phyloP scores from a whole-genome alignment of 306 rosid species.

The Trichosanthes truncata region DNA sequence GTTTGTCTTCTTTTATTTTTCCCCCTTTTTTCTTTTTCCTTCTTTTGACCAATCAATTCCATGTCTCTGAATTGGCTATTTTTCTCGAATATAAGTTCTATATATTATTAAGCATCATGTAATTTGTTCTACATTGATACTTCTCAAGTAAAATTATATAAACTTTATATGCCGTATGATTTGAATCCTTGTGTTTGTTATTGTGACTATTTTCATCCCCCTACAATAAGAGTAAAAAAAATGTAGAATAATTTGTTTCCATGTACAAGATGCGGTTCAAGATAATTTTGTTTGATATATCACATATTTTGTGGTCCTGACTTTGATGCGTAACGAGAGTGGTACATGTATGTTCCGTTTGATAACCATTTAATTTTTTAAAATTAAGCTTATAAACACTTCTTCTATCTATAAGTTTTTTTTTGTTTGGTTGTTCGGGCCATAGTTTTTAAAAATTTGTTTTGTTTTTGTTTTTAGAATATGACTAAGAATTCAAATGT shows the following conservation, averaged over 20 bases:
- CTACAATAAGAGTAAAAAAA: too few species aligned
- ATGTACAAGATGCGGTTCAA: not conserved
- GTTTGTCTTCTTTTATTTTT: not conserved
- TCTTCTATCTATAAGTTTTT: too few species aligned
- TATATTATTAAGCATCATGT: not conserved
- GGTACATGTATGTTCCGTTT: not conserved
- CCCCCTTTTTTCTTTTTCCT: not conserved
- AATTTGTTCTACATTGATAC: not conserved
- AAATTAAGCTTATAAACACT: too few species aligned
- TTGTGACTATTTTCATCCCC: not conserved
- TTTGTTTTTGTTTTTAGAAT: too few species aligned
- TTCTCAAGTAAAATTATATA: not conserved
- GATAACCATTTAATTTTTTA: too few species aligned
- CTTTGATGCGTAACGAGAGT: not conserved
- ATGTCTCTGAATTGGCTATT: conserved; percentile 50
- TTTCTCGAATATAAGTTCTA: conserved; percentile 26
- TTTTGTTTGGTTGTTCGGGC: too few species aligned
- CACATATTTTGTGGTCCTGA: not conserved
- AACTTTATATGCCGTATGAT: not conserved
- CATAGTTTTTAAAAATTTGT: too few species aligned
- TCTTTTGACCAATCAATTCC: conserved; percentile 21
- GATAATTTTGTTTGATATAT: not conserved
- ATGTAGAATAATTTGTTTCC: not conserved
- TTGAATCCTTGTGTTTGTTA: not conserved
- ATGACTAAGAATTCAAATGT: too few species aligned